Evolutionary conservation across 2,329 filamentous ascomycete genomes (phyloP).

Genomic region (Dendrostoma leiphaemia): DNA sequence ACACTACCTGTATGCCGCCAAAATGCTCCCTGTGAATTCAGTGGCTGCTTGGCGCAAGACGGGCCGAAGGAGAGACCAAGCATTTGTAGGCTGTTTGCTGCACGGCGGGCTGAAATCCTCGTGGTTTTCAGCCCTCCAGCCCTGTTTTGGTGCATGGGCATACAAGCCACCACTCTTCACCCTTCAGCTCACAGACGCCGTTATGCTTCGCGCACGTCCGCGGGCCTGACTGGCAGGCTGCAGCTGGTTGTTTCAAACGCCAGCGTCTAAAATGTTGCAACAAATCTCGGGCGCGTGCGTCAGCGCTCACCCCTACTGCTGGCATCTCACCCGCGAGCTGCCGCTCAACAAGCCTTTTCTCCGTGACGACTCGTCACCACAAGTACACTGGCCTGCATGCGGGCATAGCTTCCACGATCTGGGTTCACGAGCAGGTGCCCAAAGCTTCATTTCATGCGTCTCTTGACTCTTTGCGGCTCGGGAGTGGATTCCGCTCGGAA

Average conservation of each 20-base stretch:
- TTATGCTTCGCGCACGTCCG: conserved; percentile 1
- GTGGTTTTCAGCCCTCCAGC: conserved; percentile 1
- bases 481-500: too few species aligned
- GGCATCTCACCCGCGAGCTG: neutral
- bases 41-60: too few species aligned
- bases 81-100: too few species aligned
- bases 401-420: neutral
- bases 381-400: neutral
- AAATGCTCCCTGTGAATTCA: too few species aligned
- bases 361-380: neutral
- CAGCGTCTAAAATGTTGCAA: conserved; percentile 3
- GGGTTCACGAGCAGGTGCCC: neutral
- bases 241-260: conserved; percentile 7
- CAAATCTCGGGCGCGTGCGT: neutral
- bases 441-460: neutral
- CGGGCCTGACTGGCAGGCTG: conserved; percentile 5
- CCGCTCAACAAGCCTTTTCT: neutral
- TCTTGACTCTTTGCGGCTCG: too few species aligned
- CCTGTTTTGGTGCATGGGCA: conserved; percentile 11
- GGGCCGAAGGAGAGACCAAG: too few species aligned
- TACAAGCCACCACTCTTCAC: conserved; percentile 12
- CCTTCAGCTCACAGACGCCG: conserved; percentile 14
- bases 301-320: neutral
- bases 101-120: neutral
- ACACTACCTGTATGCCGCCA: too few species aligned